Evolutionary conservation across 2,329 filamentous ascomycete species (phyloP).

Genomic region (Diaporthe citrichinensis): DNA sequence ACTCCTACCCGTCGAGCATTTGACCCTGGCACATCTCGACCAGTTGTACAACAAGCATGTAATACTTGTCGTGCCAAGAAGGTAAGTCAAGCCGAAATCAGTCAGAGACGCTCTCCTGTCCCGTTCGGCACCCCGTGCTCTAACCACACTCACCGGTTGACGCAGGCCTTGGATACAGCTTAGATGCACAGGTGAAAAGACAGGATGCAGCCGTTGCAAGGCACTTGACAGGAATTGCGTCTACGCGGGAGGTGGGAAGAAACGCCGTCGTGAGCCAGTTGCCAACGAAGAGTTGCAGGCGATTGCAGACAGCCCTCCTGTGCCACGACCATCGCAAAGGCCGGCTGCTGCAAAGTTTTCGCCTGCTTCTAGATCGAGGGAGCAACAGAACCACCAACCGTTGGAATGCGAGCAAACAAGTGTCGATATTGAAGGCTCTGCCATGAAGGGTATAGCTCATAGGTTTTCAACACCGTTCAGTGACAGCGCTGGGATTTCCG

Average conservation of each 20-base stretch:
- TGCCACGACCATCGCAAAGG: background rate
- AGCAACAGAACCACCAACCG: background rate
- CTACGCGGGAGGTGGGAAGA: conserved; percentile 24
- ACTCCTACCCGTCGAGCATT: background rate
- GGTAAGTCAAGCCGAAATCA: conserved; percentile 16
- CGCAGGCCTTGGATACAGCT: background rate
- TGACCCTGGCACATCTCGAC: conserved; percentile 25
- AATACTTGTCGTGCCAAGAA: conserved; percentile 39
- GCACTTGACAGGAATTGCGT: background rate
- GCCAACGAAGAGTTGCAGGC: background rate
- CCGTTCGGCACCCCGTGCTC: background rate
- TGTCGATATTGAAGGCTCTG: background rate
- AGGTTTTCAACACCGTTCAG: background rate
- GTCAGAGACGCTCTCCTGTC: background rate
- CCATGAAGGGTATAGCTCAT: background rate
- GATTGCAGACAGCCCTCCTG: background rate
- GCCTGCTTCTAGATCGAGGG: background rate
- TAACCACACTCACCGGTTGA: background rate
- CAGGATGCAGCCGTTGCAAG: background rate
- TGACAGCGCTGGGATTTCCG: background rate
- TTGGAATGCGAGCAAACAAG: background rate
- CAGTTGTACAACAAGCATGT: conserved; percentile 38
- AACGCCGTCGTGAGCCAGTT: background rate
- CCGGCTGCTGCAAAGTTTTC: background rate
- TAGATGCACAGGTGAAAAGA: background rate